Evolutionary conservation across 176 grass and related monocot species (phyloP), one percentile per base, ranked within the genome.

Genomic region (Musa beccarii): DNA sequence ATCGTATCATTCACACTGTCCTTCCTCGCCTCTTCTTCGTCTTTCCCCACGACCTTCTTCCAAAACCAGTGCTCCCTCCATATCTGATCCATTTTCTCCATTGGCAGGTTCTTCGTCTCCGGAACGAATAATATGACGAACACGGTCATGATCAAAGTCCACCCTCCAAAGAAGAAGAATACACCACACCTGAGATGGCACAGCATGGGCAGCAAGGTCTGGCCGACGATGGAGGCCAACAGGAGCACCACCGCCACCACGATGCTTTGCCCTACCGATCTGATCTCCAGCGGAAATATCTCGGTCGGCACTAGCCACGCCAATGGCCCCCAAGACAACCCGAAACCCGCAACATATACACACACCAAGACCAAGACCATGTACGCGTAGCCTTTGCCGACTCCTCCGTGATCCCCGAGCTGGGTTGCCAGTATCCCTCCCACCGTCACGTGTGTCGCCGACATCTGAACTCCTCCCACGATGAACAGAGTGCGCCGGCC

Each of bases 261-360:
- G 17, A 51, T 51, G 19, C 43, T 51, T 17, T 70, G 68, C 68
- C 68, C 68, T 2, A 49, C 17, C 17, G 68, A 70, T 14, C 68
- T 14, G 23, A 70, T 24, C 21, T 73, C 71, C 52, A 73, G 52
- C 10, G 51, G 71, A 15, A 73, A 4, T 7, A 73, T 25, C 71
- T 73, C 71, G 52, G 52, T 73, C 22, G 71, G 71, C 11, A 76
- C 74, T 8, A 76, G 56, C 74, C 74, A 76, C 9, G 26, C 54
- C 16, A 61, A 17, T 19, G 74, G 74, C 17, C 74, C 74, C 74
- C 74, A 76, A 23, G 74, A 76, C 0, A 17, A 9, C 9, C 26
- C 74, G 19, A 63, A 76, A 0, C 55, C 74, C 1, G 55, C 74
- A 23, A 76, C 9, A 19, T 20, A 63, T 3, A 49, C 54, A 29